Percentiles rank a stretch among this genome's conserved stretches.
These are phyloP conservation scores for Theobroma cacao DNA, from an alignment of 345 rosid genomes.

Conservation along the genomic window DNA sequence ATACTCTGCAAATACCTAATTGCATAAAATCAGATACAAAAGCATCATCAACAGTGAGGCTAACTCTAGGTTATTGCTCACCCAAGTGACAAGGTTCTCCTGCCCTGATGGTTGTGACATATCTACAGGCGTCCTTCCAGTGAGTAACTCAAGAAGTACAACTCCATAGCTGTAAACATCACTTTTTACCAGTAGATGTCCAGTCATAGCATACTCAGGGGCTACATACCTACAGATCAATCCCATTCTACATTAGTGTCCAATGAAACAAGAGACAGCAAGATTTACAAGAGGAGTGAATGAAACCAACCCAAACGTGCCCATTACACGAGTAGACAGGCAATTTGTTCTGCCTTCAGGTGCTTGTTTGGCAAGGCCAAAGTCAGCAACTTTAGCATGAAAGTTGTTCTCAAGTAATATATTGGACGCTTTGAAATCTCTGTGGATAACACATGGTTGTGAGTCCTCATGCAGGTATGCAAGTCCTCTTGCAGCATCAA, in stretches of 20 bases:
- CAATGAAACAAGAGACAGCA: neutral
- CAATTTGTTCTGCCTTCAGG: conserved; percentile 98
- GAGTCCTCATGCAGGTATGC: conserved; percentile 98
- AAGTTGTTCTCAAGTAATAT: conserved; percentile 94
- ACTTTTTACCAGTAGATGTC: conserved; percentile 95
- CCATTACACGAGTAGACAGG: conserved; percentile 98
- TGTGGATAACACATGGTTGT: conserved; percentile 94
- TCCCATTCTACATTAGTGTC: neutral
- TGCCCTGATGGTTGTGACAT: conserved; percentile 99
- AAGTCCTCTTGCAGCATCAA: conserved; percentile 99
- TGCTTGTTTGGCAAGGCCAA: conserved; percentile 98
- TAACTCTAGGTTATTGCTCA: conserved; percentile 31
- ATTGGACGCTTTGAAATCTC: conserved; percentile 98
- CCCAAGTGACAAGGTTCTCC: conserved; percentile 99
- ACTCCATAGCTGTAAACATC: conserved; percentile 99
- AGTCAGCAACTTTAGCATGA: conserved; percentile 96
- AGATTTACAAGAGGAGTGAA: conserved; percentile 2
- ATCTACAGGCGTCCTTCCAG: conserved; percentile 96
- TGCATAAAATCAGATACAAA: neutral
- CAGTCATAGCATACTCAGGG: conserved; percentile 99
- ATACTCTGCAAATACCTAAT: neutral
- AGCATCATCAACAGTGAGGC: conserved; percentile 3
- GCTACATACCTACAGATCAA: conserved; percentile 80
- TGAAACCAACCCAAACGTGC: conserved; percentile 89
- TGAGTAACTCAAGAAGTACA: conserved; percentile 89